Conservation (phyloP, 768 basidiomycete genomes). For the Hortiboletus flavorubellus region DNA sequence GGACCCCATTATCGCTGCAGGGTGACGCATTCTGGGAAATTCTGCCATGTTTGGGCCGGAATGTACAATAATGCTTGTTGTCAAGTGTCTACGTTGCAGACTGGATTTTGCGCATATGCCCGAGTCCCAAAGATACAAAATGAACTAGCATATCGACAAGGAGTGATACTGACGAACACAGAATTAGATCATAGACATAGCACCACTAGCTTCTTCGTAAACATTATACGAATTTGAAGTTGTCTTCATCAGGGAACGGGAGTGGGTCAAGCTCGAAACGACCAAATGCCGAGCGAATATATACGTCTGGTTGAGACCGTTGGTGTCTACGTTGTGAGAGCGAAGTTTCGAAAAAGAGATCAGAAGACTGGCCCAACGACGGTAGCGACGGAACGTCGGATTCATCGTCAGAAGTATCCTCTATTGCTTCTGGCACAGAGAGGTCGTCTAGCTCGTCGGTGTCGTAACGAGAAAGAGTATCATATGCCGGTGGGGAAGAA, state of each 20-base stretch:
- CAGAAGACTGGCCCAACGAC: constrained; percentile 55
- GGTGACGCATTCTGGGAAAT: constrained; percentile 27
- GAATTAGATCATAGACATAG: constrained; percentile 30
- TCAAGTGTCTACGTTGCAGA: not conserved
- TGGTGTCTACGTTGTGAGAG: constrained; percentile 50
- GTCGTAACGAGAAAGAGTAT: constrained; percentile 62
- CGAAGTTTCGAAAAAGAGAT: constrained; percentile 49
- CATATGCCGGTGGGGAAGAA: constrained; percentile 37
- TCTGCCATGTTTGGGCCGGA: not conserved
- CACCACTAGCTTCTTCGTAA: constrained; percentile 62
- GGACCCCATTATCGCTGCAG: constrained; percentile 20
- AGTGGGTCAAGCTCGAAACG: constrained; percentile 69
- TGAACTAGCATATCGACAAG: constrained; percentile 29
- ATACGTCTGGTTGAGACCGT: constrained; percentile 54
- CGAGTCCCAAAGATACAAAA: constrained; percentile 24
- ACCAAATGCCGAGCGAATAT: constrained; percentile 60
- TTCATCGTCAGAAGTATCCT: constrained; percentile 84
- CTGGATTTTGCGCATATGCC: not conserved
- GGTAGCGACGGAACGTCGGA: constrained; percentile 68
- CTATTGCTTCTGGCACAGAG: constrained; percentile 75
- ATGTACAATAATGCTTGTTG: not conserved
- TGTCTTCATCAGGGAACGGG: constrained; percentile 58
- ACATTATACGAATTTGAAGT: constrained; percentile 44
- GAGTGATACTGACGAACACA: constrained; percentile 16
- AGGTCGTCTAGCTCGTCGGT: constrained; percentile 64